phyloP scores from a whole-genome alignment of 768 basidiomycete species.

The Pluteus cervinus region DNA sequence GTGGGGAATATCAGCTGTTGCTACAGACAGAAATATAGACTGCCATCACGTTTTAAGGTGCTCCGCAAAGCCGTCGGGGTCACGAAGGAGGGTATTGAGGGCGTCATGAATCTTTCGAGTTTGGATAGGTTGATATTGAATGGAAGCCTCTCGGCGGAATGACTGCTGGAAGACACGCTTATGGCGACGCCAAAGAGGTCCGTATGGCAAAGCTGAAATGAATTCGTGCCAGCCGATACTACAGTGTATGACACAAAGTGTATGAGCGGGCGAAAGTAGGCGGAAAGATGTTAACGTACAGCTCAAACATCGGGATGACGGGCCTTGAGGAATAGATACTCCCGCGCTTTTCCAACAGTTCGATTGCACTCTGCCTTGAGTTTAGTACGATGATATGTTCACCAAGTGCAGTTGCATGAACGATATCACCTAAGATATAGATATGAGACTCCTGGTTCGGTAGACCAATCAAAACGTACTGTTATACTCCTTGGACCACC shows the following conservation, averaged over 20 bases:
- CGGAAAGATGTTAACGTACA: neutral
- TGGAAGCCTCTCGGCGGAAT: neutral
- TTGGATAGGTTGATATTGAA: neutral
- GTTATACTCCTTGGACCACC: conserved; percentile 13
- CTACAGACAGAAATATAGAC: neutral
- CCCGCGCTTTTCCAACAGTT: conserved; percentile 1
- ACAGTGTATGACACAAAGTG: too few relatives aligned
- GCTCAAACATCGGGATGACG: neutral
- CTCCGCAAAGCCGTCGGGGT: neutral
- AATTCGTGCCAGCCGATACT: neutral
- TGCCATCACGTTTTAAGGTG: conserved; percentile 1
- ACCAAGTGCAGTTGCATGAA: conserved; percentile 10
- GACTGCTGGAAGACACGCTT: neutral
- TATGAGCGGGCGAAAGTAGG: neutral
- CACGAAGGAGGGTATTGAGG: neutral
- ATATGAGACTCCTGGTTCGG: neutral
- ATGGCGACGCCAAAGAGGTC: neutral
- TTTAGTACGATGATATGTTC: conserved; percentile 11
- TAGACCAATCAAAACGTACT: conserved; percentile 7
- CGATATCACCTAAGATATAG: conserved; percentile 9
- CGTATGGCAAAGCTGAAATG: neutral
- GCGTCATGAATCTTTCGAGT: neutral
- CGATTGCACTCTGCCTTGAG: conserved; percentile 7
- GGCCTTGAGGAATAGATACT: conserved; percentile 1
- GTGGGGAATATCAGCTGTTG: neutral